Percentiles rank a stretch among this genome's conserved stretches.
phyloP scores from a whole-genome alignment of 139 green algal genomes.

The Ettlia oleoabundans region DNA sequence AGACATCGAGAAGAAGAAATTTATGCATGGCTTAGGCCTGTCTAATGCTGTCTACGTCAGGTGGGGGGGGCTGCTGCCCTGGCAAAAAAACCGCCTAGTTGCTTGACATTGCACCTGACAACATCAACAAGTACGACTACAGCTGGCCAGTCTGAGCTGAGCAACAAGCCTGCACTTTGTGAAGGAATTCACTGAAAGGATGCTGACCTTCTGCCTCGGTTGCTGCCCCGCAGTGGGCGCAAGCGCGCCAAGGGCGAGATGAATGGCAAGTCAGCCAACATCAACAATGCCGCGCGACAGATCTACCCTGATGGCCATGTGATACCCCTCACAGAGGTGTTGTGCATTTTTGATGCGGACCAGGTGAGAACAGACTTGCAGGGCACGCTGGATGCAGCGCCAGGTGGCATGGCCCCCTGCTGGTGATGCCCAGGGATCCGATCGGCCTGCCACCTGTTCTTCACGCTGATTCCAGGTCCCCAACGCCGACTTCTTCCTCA shows the following conservation, averaged over 20 bases:
- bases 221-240: conserved; percentile 49
- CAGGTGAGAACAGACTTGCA: conserved; percentile 49
- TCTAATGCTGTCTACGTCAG: conserved; percentile 70
- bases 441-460: not conserved
- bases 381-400: no score
- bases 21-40: conserved; percentile 41
- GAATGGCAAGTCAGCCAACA: conserved; percentile 87
- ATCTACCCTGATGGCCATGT: conserved; percentile 62
- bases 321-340: conserved; percentile 67
- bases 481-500: conserved; percentile 81
- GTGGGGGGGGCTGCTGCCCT: not conserved
- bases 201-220: not conserved
- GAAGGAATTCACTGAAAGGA: no score
- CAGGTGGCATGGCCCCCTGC: no score
- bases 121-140: no score
- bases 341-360: conserved; percentile 87
- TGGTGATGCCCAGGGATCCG: no score
- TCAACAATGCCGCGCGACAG: conserved; percentile 69
- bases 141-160: no score
- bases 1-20: conserved; percentile 59
- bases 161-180: no score
- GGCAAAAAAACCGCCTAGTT: no score
- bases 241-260: conserved; percentile 68
- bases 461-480: conserved; percentile 37
- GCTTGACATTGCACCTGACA: no score